These are phyloP conservation scores for Teratosphaeria epicoccoides DNA, from an alignment of 2,329 filamentous ascomycete species.

Conservation along the genomic window DNA sequence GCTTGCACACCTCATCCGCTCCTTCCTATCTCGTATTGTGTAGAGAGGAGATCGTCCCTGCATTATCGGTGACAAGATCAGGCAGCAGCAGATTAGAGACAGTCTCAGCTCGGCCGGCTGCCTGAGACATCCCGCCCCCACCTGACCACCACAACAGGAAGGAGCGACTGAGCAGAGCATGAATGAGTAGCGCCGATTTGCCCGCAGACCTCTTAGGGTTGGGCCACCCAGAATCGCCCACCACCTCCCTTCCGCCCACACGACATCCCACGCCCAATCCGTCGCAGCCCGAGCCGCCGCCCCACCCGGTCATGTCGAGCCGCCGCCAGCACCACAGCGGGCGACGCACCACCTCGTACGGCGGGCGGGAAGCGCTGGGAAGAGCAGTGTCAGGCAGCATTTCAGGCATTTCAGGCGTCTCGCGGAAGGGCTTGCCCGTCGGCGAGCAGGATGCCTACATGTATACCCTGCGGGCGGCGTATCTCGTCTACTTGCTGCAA, in stretches of 20 bases:
- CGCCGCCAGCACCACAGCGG: slow-evolving; percentile 9
- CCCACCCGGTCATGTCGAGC: slow-evolving; percentile 10
- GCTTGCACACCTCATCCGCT: no score
- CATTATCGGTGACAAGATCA: no score
- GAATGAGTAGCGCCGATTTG: slow-evolving; percentile 3
- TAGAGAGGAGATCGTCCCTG: background rate
- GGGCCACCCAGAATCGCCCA: slow-evolving; percentile 3
- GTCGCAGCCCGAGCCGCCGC: slow-evolving; percentile 11
- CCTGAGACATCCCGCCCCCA: background rate
- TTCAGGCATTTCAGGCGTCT: slow-evolving; percentile 18
- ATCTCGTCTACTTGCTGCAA: slow-evolving; percentile 84
- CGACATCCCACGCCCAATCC: slow-evolving; percentile 12
- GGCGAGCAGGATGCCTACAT: slow-evolving; percentile 71
- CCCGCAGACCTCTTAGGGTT: slow-evolving; percentile 6
- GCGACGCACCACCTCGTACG: slow-evolving; percentile 33
- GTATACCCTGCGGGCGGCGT: slow-evolving; percentile 82
- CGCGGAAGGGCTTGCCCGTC: slow-evolving; percentile 15
- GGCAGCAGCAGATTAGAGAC: no score
- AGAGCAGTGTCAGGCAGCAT: slow-evolving; percentile 27
- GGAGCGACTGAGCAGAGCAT: background rate
- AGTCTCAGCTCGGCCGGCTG: no score
- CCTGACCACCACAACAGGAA: background rate
- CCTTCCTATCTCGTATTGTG: no score
- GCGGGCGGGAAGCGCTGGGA: slow-evolving; percentile 23
- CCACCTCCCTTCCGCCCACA: background rate